Base-by-base conservation (phyloP, 108 stramenopile genomes). In the Phaeodactylum tricornutum region DNA sequence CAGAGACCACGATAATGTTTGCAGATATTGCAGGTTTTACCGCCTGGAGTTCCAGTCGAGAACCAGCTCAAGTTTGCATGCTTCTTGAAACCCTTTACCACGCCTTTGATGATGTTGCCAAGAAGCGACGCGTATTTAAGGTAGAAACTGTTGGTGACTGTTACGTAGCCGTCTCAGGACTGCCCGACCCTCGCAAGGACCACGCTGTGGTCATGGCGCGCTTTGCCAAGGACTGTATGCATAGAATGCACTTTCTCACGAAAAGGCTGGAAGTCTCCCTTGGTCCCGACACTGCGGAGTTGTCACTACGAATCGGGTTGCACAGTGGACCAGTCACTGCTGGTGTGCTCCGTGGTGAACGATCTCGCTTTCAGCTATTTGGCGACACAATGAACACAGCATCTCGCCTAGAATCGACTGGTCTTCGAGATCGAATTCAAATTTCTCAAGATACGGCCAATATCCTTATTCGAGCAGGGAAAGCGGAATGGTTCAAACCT, bases 321-420 rank as follows among this genome's bases (percentile, higher is more conserved):
- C 68, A 76, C 50, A 55, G 52, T 37, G 75, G 75, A 0, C 50
- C 71, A n/a, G 39, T 41, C 1, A 71, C 62, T 8, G 69, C 74
- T 12, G 74, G 74, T 24, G 62, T 75, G 0, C 43, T 75, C 8
- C 59, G 69, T 0, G 74, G 74, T 9, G 39, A 41, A 6, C 39
- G 39, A 20, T 15, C 39, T 5, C 39, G 39, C 5, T 41, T 41
- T 14, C 39, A 41, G 21, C 25, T 75, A 6, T 75, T 75, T 49
- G 74, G 74, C 0, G 74, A 75, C 20, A 69, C 74, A 1, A 67
- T 75, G 44, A 75, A 75, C 28, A 63, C 61, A 3, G 55, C 64
- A 6, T 44, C 53, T 28, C 47, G 74, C 9, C 71, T 75, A 26
- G 74, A 75, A 52, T 48, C 46, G 4, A 62, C 64, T 4, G 66